phyloP scores from a whole-genome alignment of 768 basidiomycete genomes.

The Trametes cingulata region DNA sequence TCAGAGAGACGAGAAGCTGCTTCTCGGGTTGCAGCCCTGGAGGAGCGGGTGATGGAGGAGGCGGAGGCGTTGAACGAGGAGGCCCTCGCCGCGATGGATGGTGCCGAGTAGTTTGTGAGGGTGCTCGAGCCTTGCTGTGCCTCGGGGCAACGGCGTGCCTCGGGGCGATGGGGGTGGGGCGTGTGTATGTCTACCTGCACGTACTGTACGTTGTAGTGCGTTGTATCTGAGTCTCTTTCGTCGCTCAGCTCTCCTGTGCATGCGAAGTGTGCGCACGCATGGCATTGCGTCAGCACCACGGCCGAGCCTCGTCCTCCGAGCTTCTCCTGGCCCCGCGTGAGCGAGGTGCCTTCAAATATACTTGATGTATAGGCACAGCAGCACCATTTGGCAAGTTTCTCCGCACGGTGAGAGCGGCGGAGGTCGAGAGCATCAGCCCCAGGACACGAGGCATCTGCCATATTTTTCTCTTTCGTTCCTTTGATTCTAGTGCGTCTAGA shows the following conservation, averaged over 20 bases:
- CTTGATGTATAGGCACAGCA: neutral
- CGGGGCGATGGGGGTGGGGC: neutral
- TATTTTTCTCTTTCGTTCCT: neutral
- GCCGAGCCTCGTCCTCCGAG: no score
- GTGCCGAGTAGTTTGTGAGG: slow-evolving; percentile 2
- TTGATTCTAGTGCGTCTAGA: neutral
- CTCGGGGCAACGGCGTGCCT: neutral
- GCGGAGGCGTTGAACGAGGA: slow-evolving; percentile 82
- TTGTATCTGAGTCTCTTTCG: neutral
- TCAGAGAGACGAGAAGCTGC: slow-evolving; percentile 63
- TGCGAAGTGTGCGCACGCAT: neutral
- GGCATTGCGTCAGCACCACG: neutral
- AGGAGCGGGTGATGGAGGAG: slow-evolving; percentile 86
- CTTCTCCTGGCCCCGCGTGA: neutral
- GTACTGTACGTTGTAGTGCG: neutral
- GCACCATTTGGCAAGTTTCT: slow-evolving; percentile 1
- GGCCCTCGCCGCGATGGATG: slow-evolving; percentile 65
- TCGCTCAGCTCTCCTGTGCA: no score
- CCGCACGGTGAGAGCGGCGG: slow-evolving; percentile 5
- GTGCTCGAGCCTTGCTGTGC: neutral
- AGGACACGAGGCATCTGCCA: slow-evolving; percentile 17
- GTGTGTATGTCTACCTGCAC: slow-evolving; percentile 1
- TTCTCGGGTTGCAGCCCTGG: slow-evolving; percentile 59
- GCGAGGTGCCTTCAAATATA: slow-evolving; percentile 7
- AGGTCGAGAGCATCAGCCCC: slow-evolving; percentile 14